Conservation (phyloP, 2,329 filamentous ascomycete species). For the Dothistroma septosporum region DNA sequence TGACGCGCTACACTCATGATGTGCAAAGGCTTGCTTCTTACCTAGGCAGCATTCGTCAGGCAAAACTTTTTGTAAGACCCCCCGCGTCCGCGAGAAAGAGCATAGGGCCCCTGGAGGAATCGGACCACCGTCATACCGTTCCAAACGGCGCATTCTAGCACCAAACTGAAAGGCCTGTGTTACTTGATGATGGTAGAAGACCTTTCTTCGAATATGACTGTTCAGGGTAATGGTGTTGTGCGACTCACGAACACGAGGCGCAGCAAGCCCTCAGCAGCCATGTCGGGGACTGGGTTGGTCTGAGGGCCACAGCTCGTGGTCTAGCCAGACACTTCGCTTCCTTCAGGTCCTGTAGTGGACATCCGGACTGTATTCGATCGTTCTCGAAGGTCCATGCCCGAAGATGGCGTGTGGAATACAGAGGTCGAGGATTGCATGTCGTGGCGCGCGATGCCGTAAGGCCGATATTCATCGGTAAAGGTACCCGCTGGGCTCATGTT, state of each 20-base stretch:
- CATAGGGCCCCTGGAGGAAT: not conserved
- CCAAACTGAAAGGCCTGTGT: not conserved
- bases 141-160: not conserved
- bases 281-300: not conserved
- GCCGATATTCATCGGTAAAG: not conserved
- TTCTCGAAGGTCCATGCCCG: constrained; percentile 31
- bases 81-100: no score
- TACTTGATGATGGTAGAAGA: not conserved
- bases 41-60: no score
- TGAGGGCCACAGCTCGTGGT: not conserved
- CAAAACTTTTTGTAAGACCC: no score
- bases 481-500: not conserved
- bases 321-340: not conserved
- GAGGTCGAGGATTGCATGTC: constrained; percentile 58
- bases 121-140: not conserved
- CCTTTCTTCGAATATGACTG: not conserved
- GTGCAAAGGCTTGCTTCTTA: no score
- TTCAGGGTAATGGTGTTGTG: not conserved
- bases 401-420: constrained; percentile 57
- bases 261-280: not conserved
- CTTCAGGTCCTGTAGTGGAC: not conserved
- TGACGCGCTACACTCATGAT: no score
- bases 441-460: constrained; percentile 41
- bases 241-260: not conserved
- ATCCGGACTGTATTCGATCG: constrained; percentile 8